A percentile compares a stretch with the other conserved stretches of the same genome.
phyloP scores from a whole-genome alignment of 1,284 basidiomycete species.

The Apiotrichum sp. region DNA sequence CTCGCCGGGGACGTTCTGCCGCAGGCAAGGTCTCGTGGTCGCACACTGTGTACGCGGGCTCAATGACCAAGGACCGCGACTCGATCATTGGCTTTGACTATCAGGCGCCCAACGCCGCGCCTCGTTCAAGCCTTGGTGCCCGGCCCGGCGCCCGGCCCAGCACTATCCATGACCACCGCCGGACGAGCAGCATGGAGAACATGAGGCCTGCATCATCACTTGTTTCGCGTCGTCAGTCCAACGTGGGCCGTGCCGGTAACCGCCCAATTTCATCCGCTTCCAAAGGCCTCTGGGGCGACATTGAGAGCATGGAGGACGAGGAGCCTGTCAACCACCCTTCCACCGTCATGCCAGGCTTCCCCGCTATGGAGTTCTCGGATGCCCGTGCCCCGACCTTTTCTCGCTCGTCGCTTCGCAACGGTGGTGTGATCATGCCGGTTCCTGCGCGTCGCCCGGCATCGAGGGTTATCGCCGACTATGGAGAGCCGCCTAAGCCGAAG shows the following conservation, averaged over 20 bases:
- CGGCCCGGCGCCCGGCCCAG: background rate
- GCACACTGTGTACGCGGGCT: conserved; percentile 5
- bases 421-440: conserved; percentile 10
- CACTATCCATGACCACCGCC: background rate
- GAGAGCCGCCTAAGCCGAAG: background rate
- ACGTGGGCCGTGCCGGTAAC: background rate
- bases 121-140: background rate
- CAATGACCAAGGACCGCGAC: background rate
- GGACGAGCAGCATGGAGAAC: background rate
- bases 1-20: background rate
- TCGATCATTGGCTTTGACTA: background rate
- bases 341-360: conserved; percentile 10
- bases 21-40: conserved; percentile 5
- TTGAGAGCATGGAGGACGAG: background rate
- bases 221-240: background rate
- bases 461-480: background rate
- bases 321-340: conserved; percentile 5
- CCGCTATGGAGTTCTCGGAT: conserved; percentile 9
- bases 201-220: background rate
- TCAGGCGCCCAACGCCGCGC: background rate
- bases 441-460: background rate
- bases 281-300: background rate
- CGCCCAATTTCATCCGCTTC: background rate
- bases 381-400: conserved; percentile 11
- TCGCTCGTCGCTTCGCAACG: background rate